Evolutionary conservation across 306 rosid genomes (phyloP), one percentile per base, ranked within the genome.

Genomic region (Inga leiocalycina): DNA sequence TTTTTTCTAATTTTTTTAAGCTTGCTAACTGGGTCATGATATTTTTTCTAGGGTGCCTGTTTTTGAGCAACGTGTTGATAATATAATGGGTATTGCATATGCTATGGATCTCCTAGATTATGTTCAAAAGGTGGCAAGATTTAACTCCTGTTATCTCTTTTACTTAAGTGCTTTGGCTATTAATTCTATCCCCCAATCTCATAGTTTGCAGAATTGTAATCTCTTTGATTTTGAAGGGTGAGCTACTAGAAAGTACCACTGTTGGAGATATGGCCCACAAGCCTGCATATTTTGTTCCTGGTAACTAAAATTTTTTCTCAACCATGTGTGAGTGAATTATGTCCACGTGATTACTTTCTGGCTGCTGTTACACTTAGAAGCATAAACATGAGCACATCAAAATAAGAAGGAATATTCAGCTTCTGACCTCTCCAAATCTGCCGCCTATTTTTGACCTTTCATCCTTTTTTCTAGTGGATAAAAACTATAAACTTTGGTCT

Each of bases 251-350:
- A 84, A 92, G 88, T 86, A 92, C 92, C 48, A 86, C 91, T 37
- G 95, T 92, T 24, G 97, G 97, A 81, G 95, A 94, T 82, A 90
- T 97, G 98, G 99, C 99, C 85, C 99, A 97, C 79, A 94, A 94
- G 82, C 98, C 99, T 79, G 97, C 97, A 65, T 97, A 94, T 88
- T 97, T 97, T 86, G 98, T 97, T 79, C 99, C 99, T 8, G 99
- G 99, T 97, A 97, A 90, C 81, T 74, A 34, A 59, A 56, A 66
- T 78, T 39, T 32, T 73, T 81, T 82, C 68, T 52, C 83, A 85
- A 75, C 52, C 43, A 65, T 76, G 80, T 68, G 46, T 13, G 10
- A 78, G 19, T 8, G 49, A 52, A 66, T 37, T 61, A 57, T 82
- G 49, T 52, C 79, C 20, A 24, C 49, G 44, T 54, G 67, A 30